Base-by-base conservation (phyloP, 2,329 filamentous ascomycete genomes). In the Colletotrichum tabaci region DNA sequence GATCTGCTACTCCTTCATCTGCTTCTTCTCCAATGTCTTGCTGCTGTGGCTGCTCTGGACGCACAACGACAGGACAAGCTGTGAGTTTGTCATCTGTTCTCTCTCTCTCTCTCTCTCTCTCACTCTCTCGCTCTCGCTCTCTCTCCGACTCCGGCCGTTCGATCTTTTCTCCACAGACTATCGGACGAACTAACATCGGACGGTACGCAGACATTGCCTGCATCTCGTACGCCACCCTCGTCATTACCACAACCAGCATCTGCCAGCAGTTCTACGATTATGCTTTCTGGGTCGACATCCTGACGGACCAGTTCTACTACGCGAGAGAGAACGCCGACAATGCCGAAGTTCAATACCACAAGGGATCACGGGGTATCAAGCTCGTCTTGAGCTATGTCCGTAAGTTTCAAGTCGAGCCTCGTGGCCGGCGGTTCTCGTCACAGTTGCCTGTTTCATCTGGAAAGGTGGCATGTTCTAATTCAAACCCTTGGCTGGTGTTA, bases 41-140 rank as follows among this genome's bases (percentile, higher is more conserved):
- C 42, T 72, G 53, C 53, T 68, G 15, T 72, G 69, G 69, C 65
- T 72, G 10, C 67, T 61, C 30, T 72, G 69, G 69, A 69, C 40
- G 40, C 69, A 72, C 52, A 68, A 72, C 23, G 69, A 72, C 47
- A 68, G 65, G 47, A 55, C 58, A 55, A 72, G 69, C 47, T 72
- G 69, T 68, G 64, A 16, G 69, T 69, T 35, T n/a, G 1, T 30
- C 15, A 30, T 2, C 52, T 7, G 16, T 16, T 56, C 38, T 40
- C 21, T 35, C 35, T 9, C 8, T 30, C 30, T 30, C 4, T 30
- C 30, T 30, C 30, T 30, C 30, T 30, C 30, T 30, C 30, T 30
- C 5, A 4, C 26, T 30, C 26, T 30, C 30, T 30, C 30, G 7
- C 30, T 30, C 30, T 30, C 30, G 7, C 30, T 30, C 30, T 30